These are phyloP conservation scores for Ophiocordyceps camponoti-rufipedis DNA, from an alignment of 2,329 filamentous ascomycete genomes.

Conservation along the genomic window DNA sequence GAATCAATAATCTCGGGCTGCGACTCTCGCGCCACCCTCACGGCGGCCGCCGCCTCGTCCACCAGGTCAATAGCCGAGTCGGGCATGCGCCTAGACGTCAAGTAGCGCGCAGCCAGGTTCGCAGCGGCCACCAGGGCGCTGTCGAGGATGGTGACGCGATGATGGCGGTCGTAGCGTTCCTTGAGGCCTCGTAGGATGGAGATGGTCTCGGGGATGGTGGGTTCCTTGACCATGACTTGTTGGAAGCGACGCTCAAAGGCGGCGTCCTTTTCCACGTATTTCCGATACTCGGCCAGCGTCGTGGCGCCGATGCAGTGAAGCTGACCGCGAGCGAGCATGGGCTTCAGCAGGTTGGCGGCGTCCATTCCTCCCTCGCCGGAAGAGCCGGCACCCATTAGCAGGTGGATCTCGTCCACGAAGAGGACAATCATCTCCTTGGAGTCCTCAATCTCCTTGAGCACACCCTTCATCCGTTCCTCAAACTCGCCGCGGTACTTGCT, in stretches of 20 bases:
- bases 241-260: slow-evolving; percentile 98
- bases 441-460: slow-evolving; percentile 88
- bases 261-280: slow-evolving; percentile 97
- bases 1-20: slow-evolving; percentile 93
- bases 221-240: slow-evolving; percentile 93
- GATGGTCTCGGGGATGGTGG: slow-evolving; percentile 71
- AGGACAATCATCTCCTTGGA: slow-evolving; percentile 94
- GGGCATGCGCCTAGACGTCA: slow-evolving; percentile 76
- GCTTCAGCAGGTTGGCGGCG: slow-evolving; percentile 91
- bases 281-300: slow-evolving; percentile 86
- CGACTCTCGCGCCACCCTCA: slow-evolving; percentile 85
- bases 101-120: slow-evolving; percentile 82
- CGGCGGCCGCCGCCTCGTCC: slow-evolving; percentile 92
- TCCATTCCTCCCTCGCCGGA: slow-evolving; percentile 97
- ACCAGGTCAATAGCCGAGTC: slow-evolving; percentile 95
- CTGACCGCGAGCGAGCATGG: slow-evolving; percentile 92
- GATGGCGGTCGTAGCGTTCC: slow-evolving; percentile 95
- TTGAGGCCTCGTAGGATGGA: slow-evolving; percentile 97
- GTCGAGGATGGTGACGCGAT: slow-evolving; percentile 92
- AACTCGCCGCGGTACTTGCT: slow-evolving; percentile 99
- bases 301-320: slow-evolving; percentile 97
- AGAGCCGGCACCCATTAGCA: slow-evolving; percentile 92
- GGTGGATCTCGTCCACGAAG: slow-evolving; percentile 96
- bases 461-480: slow-evolving; percentile 97
- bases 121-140: slow-evolving; percentile 81